A percentile compares a stretch with the other conserved stretches of the same genome.
phyloP scores from a whole-genome alignment of 1,139 yeast genomes.

The Lodderomyces orthopsilosis region DNA sequence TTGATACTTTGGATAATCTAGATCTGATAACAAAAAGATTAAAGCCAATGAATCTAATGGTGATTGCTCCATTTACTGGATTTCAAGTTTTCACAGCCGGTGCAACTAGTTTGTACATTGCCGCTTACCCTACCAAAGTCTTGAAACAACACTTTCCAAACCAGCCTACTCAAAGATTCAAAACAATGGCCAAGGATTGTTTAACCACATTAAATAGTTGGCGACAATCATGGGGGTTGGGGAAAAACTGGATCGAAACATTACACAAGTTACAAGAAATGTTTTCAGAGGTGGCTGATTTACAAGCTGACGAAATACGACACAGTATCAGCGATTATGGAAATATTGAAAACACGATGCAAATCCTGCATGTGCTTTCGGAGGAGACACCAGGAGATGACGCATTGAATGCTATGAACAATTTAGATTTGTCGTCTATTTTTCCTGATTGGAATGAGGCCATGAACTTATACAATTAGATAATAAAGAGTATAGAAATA shows the following conservation, averaged over 20 bases:
- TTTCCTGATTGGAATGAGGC: constrained; percentile 23
- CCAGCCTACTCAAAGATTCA: constrained; percentile 18
- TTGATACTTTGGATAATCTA: constrained; percentile 24
- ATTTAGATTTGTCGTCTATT: constrained; percentile 20
- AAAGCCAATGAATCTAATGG: constrained; percentile 28
- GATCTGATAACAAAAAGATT: constrained; percentile 23
- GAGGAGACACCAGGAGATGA: neutral
- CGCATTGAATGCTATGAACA: constrained; percentile 21
- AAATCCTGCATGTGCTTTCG: constrained; percentile 17
- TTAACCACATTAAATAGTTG: constrained; percentile 20
- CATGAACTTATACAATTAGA: constrained; percentile 10
- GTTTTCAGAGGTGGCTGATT: constrained; percentile 18
- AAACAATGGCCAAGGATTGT: constrained; percentile 18
- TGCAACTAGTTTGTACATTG: constrained; percentile 30
- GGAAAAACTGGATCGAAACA: constrained; percentile 23
- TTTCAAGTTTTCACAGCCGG: constrained; percentile 36
- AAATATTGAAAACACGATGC: constrained; percentile 16
- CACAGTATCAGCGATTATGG: constrained; percentile 30
- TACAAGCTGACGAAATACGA: constrained; percentile 21
- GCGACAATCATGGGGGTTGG: constrained; percentile 26
- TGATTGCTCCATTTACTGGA: constrained; percentile 38
- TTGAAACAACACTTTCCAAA: constrained; percentile 14
- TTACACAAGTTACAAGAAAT: constrained; percentile 19
- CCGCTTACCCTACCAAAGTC: constrained; percentile 26
- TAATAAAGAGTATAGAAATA: constrained; percentile 2